phyloP scores from a whole-genome alignment of 1,139 yeast genomes.

The Sugiyamaella pinicola region DNA sequence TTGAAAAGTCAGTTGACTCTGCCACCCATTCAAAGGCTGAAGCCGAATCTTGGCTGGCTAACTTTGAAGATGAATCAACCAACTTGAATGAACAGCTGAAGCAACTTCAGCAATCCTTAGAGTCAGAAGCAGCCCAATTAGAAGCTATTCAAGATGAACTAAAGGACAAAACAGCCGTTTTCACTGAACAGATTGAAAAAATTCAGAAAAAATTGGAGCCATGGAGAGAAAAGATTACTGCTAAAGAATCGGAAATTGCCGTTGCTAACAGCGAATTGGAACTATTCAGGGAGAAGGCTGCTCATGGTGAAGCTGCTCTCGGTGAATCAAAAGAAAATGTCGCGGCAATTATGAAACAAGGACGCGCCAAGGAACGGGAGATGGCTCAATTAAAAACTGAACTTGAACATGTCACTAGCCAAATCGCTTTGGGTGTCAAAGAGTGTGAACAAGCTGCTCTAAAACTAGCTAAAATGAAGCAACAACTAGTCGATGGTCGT shows the following conservation, averaged over 20 bases:
- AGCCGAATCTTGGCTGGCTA: conserved; percentile 52
- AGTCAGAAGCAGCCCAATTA: conserved; percentile 56
- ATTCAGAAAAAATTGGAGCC: conserved; percentile 76
- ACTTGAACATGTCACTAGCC: conserved; percentile 53
- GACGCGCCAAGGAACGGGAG: conserved; percentile 54
- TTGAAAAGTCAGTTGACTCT: conserved; percentile 51
- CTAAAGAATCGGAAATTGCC: conserved; percentile 65
- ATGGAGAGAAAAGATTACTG: conserved; percentile 71
- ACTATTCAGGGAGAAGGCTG: conserved; percentile 55
- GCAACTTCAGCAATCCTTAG: conserved; percentile 51
- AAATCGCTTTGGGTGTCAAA: conserved; percentile 58
- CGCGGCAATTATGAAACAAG: conserved; percentile 53
- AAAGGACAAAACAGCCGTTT: conserved; percentile 70
- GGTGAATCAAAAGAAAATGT: conserved; percentile 53
- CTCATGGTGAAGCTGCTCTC: conserved; percentile 50
- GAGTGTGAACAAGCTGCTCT: conserved; percentile 56
- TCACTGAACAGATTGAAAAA: conserved; percentile 62
- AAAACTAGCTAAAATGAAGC: conserved; percentile 55
- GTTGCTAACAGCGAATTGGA: conserved; percentile 67
- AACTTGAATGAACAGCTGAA: conserved; percentile 44
- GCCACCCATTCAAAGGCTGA: conserved; percentile 47
- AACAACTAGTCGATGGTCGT: conserved; percentile 56
- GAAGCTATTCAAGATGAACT: conserved; percentile 66
- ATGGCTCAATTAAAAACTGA: conserved; percentile 48
- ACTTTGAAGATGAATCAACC: conserved; percentile 49